phyloP scores from a whole-genome alignment of 73 alveolate species.

The Stentor coeruleus region DNA sequence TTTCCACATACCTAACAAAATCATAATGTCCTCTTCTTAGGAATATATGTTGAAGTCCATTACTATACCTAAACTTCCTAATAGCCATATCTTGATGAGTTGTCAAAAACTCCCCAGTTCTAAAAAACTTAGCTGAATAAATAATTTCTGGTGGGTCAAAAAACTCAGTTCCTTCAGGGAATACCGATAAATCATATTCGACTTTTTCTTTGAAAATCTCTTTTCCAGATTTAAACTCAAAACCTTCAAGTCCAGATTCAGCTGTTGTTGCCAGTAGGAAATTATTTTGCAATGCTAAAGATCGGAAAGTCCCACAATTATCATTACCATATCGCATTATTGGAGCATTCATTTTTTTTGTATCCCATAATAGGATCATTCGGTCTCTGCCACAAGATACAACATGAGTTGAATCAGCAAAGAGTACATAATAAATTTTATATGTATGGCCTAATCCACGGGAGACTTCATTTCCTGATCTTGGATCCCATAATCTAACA shows the following conservation, averaged over 20 bases:
- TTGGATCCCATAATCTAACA: background rate
- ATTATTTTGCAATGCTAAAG: background rate
- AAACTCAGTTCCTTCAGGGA: background rate
- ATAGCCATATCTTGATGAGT: conserved; percentile 5
- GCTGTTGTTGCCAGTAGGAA: conserved; percentile 5
- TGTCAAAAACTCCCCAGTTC: conserved; percentile 2
- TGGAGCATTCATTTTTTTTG: background rate
- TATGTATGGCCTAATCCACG: conserved; percentile 3
- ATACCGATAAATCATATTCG: background rate
- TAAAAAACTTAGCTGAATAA: background rate
- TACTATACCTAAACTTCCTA: background rate
- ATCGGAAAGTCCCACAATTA: conserved; percentile 8
- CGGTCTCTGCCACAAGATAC: conserved; percentile 26
- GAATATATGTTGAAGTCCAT: background rate
- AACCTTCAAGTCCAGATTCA: conserved; percentile 2
- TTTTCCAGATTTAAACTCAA: background rate
- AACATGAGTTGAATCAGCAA: background rate
- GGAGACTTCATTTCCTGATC: background rate
- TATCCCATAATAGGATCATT: conserved; percentile 1
- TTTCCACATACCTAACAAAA: background rate
- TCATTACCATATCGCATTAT: background rate
- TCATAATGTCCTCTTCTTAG: background rate
- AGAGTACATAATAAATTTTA: conserved; percentile 7
- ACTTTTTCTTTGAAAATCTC: background rate
- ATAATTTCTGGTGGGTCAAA: background rate